A percentile compares a stretch with the other conserved stretches of the same genome.
phyloP scores from a whole-genome alignment of 768 basidiomycete genomes.

The Podaxis pistillaris region DNA sequence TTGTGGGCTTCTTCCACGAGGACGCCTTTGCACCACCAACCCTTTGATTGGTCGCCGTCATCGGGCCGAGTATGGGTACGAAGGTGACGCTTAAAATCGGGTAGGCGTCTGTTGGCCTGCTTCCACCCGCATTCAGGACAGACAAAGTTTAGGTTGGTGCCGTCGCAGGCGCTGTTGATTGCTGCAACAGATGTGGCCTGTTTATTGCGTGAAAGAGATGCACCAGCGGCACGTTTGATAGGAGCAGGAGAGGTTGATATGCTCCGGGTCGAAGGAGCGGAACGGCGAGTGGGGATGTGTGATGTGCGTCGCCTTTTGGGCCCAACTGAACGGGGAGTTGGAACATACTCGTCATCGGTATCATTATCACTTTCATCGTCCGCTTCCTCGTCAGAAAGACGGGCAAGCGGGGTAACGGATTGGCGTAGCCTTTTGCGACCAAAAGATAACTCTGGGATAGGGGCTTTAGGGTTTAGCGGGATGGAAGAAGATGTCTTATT shows the following conservation, averaged over 20 bases:
- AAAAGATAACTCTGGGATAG: neutral
- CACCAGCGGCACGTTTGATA: neutral
- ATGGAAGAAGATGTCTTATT: conserved; percentile 12
- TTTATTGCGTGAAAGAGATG: conserved; percentile 41
- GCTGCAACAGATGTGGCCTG: conserved; percentile 30
- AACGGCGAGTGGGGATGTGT: neutral
- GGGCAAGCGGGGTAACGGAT: neutral
- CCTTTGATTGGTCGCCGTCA: conserved; percentile 32
- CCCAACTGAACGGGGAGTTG: conserved; percentile 26
- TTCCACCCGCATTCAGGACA: conserved; percentile 50
- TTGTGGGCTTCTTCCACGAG: conserved; percentile 21
- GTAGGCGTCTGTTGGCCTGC: conserved; percentile 48
- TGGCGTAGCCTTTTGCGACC: conserved; percentile 4
- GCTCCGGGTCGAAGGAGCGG: neutral
- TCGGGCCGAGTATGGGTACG: conserved; percentile 51
- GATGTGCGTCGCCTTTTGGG: conserved; percentile 9
- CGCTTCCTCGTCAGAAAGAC: conserved; percentile 22
- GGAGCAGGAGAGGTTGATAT: neutral
- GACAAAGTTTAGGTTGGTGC: conserved; percentile 26
- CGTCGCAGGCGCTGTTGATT: conserved; percentile 22
- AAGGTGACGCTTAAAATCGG: conserved; percentile 61
- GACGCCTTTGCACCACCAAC: conserved; percentile 42
- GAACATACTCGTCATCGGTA: conserved; percentile 45
- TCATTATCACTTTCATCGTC: conserved; percentile 38
- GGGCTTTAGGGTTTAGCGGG: neutral